These are phyloP conservation scores for Dipodascopsis uninucleata DNA, from an alignment of 805 yeast genomes.

Conservation along the genomic window DNA sequence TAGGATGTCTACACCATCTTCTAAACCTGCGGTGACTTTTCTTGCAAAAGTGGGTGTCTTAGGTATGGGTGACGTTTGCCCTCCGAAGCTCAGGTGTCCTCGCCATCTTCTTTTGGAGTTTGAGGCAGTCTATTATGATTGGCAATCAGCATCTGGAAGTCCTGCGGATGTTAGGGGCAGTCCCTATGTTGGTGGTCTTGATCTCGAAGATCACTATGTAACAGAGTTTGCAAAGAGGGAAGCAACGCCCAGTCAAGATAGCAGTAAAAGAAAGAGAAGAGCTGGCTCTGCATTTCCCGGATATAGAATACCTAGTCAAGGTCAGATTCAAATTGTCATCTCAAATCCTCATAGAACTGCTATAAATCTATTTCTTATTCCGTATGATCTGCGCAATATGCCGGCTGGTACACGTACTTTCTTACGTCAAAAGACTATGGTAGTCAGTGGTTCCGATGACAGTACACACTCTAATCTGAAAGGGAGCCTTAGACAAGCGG, in stretches of 20 bases:
- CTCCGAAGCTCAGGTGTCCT: slow-evolving; percentile 29
- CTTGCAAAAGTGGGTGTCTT: slow-evolving; percentile 34
- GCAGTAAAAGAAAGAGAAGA: neutral
- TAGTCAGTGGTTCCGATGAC: slow-evolving; percentile 13
- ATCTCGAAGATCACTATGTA: slow-evolving; percentile 18
- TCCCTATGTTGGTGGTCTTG: slow-evolving; percentile 10
- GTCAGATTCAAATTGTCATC: slow-evolving; percentile 37
- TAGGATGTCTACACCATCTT: slow-evolving; percentile 34
- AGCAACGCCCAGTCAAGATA: neutral
- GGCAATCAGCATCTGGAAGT: slow-evolving; percentile 29
- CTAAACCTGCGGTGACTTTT: slow-evolving; percentile 29
- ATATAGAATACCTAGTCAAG: slow-evolving; percentile 35
- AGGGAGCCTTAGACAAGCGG: slow-evolving; percentile 31
- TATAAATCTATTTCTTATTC: slow-evolving; percentile 35
- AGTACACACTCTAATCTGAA: slow-evolving; percentile 5
- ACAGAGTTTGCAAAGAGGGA: neutral
- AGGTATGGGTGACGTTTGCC: slow-evolving; percentile 29
- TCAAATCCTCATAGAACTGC: slow-evolving; percentile 36
- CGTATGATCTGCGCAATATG: slow-evolving; percentile 36
- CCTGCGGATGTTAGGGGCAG: slow-evolving; percentile 7
- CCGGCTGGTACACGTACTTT: slow-evolving; percentile 34
- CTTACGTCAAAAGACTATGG: slow-evolving; percentile 33
- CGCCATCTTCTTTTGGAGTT: slow-evolving; percentile 31
- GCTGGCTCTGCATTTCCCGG: slow-evolving; percentile 27
- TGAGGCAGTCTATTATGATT: slow-evolving; percentile 35